Percentiles rank a stretch among this genome's conserved stretches.
Conservation (phyloP, 2,329 filamentous ascomycete genomes). For the Tricladium varicosporioides region DNA sequence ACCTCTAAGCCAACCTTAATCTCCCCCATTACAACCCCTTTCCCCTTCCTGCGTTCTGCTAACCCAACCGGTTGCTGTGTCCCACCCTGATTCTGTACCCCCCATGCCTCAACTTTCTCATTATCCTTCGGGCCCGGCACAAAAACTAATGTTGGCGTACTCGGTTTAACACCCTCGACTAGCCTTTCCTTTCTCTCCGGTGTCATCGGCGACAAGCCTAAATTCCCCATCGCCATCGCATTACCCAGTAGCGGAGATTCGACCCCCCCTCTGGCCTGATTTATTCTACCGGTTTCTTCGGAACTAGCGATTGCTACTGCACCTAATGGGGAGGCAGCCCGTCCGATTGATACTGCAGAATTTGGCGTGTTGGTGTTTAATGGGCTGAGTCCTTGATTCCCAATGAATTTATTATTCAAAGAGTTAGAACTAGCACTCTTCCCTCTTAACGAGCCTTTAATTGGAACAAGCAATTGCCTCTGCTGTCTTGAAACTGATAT, state of each 20-base stretch:
- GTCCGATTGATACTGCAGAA: neutral
- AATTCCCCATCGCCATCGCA: neutral
- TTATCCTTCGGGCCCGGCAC: constrained; percentile 17
- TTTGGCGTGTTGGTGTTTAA: neutral
- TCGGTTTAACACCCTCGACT: constrained; percentile 21
- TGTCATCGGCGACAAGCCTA: neutral
- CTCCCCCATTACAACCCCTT: constrained; percentile 16
- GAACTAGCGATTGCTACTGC: constrained; percentile 18
- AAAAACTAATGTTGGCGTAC: constrained; percentile 29
- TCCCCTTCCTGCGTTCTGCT: constrained; percentile 28
- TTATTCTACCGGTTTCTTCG: constrained; percentile 15
- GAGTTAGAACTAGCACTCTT: constrained; percentile 5
- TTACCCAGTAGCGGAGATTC: neutral
- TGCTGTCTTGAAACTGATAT: constrained; percentile 65
- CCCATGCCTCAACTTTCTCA: constrained; percentile 15
- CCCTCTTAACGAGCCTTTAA: constrained; percentile 36
- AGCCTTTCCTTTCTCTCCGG: constrained; percentile 9
- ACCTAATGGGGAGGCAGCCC: constrained; percentile 12
- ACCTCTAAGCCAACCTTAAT: constrained; percentile 29
- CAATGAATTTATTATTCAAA: neutral
- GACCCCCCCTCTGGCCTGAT: neutral
- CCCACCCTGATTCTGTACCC: constrained; percentile 7
- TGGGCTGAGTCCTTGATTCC: constrained; percentile 9
- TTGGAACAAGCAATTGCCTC: constrained; percentile 54
- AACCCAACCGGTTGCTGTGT: constrained; percentile 31